Percentiles rank a stretch among this genome's conserved stretches.
Conservation (phyloP, 192 early-diverging fungal genomes). For the Mortierella alpina region DNA sequence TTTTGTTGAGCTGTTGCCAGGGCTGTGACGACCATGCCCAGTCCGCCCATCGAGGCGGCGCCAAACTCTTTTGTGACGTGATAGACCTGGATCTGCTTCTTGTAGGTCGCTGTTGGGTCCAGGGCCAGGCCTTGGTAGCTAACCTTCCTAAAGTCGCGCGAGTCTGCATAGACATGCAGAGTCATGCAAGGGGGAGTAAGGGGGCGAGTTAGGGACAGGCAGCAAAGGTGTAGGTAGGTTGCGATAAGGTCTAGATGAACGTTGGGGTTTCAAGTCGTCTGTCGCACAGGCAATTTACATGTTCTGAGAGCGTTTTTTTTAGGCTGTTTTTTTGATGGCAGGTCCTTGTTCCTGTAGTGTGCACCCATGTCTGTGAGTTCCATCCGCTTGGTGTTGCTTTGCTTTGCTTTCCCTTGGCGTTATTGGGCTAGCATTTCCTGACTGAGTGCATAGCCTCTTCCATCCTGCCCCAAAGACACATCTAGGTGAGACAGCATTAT, state of each 20-base stretch:
- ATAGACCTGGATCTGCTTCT: constrained; percentile 57
- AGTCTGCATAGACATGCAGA: constrained; percentile 23
- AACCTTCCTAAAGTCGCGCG: constrained; percentile 58
- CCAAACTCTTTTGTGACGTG: constrained; percentile 72
- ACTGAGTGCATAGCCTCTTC: background rate
- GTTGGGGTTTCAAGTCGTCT: too few species aligned
- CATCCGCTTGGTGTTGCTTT: background rate
- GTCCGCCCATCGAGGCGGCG: constrained; percentile 63
- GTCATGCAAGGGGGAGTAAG: background rate
- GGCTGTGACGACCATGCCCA: constrained; percentile 65
- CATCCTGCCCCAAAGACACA: background rate
- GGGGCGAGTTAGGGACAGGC: background rate
- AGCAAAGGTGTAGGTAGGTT: too few species aligned
- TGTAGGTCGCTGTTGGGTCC: constrained; percentile 29
- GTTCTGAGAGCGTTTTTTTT: too few species aligned
- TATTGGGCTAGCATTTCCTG: background rate
- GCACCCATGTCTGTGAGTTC: too few species aligned
- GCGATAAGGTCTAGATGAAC: too few species aligned
- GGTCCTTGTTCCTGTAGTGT: too few species aligned
- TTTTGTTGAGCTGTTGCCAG: constrained; percentile 58
- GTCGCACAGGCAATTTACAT: too few species aligned
- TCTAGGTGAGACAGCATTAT: background rate
- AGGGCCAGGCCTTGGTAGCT: constrained; percentile 55
- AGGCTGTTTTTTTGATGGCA: too few species aligned
- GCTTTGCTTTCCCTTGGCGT: background rate